A percentile compares a stretch with the other conserved stretches of the same genome.
Conservation (phyloP, 1,139 yeast species). For the Taphrina flavorubra region DNA sequence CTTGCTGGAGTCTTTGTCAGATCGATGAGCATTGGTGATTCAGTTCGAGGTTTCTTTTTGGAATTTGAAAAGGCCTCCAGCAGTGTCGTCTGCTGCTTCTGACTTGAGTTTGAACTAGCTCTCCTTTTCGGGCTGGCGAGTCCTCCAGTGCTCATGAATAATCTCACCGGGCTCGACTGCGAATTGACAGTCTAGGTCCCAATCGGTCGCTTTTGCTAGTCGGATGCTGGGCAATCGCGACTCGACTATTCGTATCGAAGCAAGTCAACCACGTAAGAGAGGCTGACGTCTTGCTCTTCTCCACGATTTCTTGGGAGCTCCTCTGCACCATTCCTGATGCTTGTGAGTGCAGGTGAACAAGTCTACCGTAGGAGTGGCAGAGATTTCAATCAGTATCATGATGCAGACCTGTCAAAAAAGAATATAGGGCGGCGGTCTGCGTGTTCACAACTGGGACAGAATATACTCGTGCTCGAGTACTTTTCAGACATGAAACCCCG, state of each 20-base stretch:
- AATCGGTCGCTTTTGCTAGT: too few species aligned
- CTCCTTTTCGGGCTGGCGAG: constrained; percentile 17
- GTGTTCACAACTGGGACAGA: too few species aligned
- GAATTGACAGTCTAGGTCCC: too few species aligned
- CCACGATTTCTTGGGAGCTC: constrained; percentile 15
- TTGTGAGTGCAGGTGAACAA: too few species aligned
- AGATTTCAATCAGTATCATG: too few species aligned
- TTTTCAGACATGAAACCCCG: too few species aligned
- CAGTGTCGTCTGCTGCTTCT: constrained; percentile 30
- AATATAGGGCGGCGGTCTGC: too few species aligned
- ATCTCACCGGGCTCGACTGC: not conserved
- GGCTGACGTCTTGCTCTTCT: constrained; percentile 13
- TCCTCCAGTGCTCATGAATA: constrained; percentile 11
- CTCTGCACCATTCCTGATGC: too few species aligned
- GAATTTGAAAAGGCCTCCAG: constrained; percentile 32
- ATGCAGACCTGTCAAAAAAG: too few species aligned
- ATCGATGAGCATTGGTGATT: constrained; percentile 31
- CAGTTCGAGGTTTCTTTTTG: constrained; percentile 16
- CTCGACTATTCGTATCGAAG: not conserved
- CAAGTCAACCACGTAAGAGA: constrained; percentile 2
- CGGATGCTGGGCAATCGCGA: not conserved
- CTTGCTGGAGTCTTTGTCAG: constrained; percentile 31
- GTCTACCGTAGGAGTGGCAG: too few species aligned
- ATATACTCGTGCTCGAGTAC: too few species aligned
- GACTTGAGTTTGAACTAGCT: constrained; percentile 20